phyloP scores from a whole-genome alignment of 306 rosid species.

The Adenanthera pavonina region DNA sequence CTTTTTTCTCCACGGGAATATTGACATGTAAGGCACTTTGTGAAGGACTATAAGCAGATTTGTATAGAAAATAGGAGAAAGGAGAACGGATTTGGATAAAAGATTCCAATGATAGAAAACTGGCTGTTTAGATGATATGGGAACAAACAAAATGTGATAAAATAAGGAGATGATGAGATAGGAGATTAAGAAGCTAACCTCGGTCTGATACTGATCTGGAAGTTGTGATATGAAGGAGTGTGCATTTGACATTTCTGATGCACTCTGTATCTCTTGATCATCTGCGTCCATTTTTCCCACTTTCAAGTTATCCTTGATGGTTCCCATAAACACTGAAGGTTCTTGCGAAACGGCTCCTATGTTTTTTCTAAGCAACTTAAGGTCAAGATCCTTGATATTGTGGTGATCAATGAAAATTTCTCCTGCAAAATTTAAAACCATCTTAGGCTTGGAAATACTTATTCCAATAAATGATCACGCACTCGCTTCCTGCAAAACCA shows the following conservation, averaged over 20 bases:
- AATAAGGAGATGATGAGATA: slow-evolving; percentile 7
- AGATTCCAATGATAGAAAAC: neutral
- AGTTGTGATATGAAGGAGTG: slow-evolving; percentile 75
- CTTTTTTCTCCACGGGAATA: slow-evolving; percentile 32
- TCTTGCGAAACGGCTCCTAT: slow-evolving; percentile 86
- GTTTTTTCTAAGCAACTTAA: slow-evolving; percentile 75
- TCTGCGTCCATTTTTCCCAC: slow-evolving; percentile 75
- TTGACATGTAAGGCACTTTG: neutral
- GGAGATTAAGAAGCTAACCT: slow-evolving; percentile 55
- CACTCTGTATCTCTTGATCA: slow-evolving; percentile 66
- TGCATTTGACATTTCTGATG: slow-evolving; percentile 82
- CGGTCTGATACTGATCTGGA: slow-evolving; percentile 76
- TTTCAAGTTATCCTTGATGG: slow-evolving; percentile 74
- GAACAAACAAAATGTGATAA: neutral
- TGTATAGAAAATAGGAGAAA: neutral
- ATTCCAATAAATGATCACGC: slow-evolving; percentile 23
- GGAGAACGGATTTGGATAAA: neutral
- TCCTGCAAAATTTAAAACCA: slow-evolving; percentile 52
- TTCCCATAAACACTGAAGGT: slow-evolving; percentile 77
- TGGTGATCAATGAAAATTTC: slow-evolving; percentile 66
- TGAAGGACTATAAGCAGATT: neutral
- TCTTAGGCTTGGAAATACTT: slow-evolving; percentile 28
- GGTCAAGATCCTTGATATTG: slow-evolving; percentile 69
- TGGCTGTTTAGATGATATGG: neutral
- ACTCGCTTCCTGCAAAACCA: slow-evolving; percentile 22